Percentiles rank a stretch among this genome's conserved stretches.
These are phyloP conservation scores for Candida tropicalis DNA, from an alignment of 1,139 yeast species.

Conservation along the genomic window DNA sequence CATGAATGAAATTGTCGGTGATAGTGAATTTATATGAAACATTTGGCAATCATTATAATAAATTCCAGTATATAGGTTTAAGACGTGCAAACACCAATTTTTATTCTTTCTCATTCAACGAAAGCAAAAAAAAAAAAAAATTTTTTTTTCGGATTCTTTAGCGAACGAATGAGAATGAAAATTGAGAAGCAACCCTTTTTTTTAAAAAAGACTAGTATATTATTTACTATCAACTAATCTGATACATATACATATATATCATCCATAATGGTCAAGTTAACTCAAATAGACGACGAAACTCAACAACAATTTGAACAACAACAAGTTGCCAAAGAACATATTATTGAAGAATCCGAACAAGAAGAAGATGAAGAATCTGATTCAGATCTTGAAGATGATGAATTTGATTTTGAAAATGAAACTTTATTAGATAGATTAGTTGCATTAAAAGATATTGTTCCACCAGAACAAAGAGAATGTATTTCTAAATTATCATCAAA, in stretches of 20 bases:
- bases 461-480: constrained; percentile 79
- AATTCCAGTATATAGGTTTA: too few species aligned
- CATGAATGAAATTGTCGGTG: constrained; percentile 4
- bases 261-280: constrained; percentile 66
- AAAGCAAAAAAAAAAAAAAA: too few species aligned
- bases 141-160: neutral
- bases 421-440: constrained; percentile 82
- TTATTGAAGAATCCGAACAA: constrained; percentile 35
- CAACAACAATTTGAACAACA: constrained; percentile 24
- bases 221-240: too few species aligned
- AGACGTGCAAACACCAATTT: constrained; percentile 5
- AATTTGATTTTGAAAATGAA: constrained; percentile 80
- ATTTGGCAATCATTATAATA: too few species aligned
- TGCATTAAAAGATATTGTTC: constrained; percentile 89
- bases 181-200: too few species aligned
- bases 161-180: too few species aligned
- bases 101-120: neutral
- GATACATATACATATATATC: too few species aligned
- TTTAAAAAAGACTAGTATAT: too few species aligned
- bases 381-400: constrained; percentile 68
- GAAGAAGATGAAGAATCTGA: constrained; percentile 62
- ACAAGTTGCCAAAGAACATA: constrained; percentile 15
- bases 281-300: constrained; percentile 62
- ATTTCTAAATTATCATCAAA: constrained; percentile 37
- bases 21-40: constrained; percentile 16